phyloP scores from a whole-genome alignment of 495 filamentous ascomycete species.

The Elaphomyces granulatus region DNA sequence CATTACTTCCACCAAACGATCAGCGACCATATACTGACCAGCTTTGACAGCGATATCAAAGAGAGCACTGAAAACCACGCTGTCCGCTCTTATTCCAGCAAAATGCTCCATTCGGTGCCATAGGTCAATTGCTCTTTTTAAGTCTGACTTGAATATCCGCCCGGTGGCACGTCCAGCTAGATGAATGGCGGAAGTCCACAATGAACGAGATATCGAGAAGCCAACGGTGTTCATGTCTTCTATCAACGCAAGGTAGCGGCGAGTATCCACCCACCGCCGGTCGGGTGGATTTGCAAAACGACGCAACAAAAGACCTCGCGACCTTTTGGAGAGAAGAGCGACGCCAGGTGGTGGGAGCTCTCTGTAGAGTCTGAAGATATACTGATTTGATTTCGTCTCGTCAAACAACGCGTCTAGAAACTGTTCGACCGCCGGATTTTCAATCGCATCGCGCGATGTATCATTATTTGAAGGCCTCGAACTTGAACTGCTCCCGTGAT shows the following conservation, averaged over 20 bases:
- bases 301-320: slow-evolving; percentile 50
- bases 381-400: slow-evolving; percentile 32
- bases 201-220: slow-evolving; percentile 43
- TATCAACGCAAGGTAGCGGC: slow-evolving; percentile 69
- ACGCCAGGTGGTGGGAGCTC: slow-evolving; percentile 49
- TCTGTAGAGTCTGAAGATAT: slow-evolving; percentile 47
- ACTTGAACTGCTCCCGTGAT: not conserved
- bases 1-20: slow-evolving; percentile 77
- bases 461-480: not conserved
- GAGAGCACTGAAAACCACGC: slow-evolving; percentile 78
- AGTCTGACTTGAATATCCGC: slow-evolving; percentile 44
- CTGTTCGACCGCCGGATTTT: slow-evolving; percentile 2
- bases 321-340: slow-evolving; percentile 40
- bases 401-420: slow-evolving; percentile 31
- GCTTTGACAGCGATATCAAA: slow-evolving; percentile 81
- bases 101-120: slow-evolving; percentile 80
- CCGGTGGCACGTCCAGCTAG: slow-evolving; percentile 59
- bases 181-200: slow-evolving; percentile 77
- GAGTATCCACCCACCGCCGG: slow-evolving; percentile 29
- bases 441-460: not conserved
- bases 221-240: slow-evolving; percentile 61
- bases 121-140: slow-evolving; percentile 58
- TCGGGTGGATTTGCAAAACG: slow-evolving; percentile 41
- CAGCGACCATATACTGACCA: slow-evolving; percentile 64
- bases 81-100: slow-evolving; percentile 46